phyloP scores from a whole-genome alignment of 176 grass and related monocot species.

The barley (Hordeum vulgare) region MorexV3_pseudomolecules_assembly NC_058522.1:433549761-433550260 shows the following conservation, averaged over 20 bases:
- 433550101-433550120: background rate
- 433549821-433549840: background rate
- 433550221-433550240: conserved; percentile 6
- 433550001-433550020: background rate
- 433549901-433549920: background rate
- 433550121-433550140: background rate
- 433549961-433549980: too few relatives aligned
- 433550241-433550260: conserved; percentile 1
- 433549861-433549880: background rate
- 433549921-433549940: background rate
- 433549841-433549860: background rate
- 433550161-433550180: background rate
- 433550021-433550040: background rate
- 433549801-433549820: background rate
- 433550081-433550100: background rate
- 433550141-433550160: background rate
- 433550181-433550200: background rate
- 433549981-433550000: background rate
- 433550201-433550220: background rate
- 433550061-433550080: background rate
- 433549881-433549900: background rate
- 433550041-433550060: background rate
- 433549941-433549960: background rate
- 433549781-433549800: background rate
- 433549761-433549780: background rate